Evolutionary conservation across 768 basidiomycete genomes (phyloP), one percentile per base, ranked within the genome.

Genomic region (Leucosporidium yakuticum): DNA sequence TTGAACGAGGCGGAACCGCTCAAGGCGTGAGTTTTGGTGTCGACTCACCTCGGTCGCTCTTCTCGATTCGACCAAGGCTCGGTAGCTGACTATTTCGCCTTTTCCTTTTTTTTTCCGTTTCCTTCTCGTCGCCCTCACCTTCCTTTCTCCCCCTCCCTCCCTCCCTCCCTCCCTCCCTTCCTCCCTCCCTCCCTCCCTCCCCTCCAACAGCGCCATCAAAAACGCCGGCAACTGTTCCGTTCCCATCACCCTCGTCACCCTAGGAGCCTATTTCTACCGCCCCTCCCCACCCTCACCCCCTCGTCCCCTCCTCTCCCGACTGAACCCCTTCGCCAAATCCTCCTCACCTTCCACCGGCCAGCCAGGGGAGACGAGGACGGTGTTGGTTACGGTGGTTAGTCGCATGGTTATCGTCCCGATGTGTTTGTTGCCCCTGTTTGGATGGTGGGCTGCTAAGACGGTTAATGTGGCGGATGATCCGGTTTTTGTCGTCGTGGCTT

Each of bases 341-440:
- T 19, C 23, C 0, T 64, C 60, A 29, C 36, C 51, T 25, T 23
- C 50, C 17, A 59, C 62, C 12, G 56, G 44, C 5, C 31, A 32
- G 21, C 55, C 55, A 0, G 64, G 70, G 4, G 69, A 69, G 53
- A 67, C 32, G 11, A 85, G 83, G 76, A 93, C 93, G 4, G 85
- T 97, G 21, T 76, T 87, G n/a, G 83, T 97, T 20, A 85, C 91
- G 4, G 85, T 97, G n/a, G 50, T 87, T 20, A 84, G 88, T 54
- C 81, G 94, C 73, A 97, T 97, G 95, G 77, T 97, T 34, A 76
- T 98, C 69, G 88, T 89, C 8, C 93, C 94, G 1, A 53, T 87
- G 55, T 53, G 92, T 4, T 79, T 95, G 51, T 81, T 95, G 61
- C 96, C 95, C 0, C 66, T 92, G 12, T 83, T 97, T 76, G 84